Evolutionary conservation across 2,329 filamentous ascomycete genomes (phyloP).

Genomic region (Penicillium rolfsii): DNA sequence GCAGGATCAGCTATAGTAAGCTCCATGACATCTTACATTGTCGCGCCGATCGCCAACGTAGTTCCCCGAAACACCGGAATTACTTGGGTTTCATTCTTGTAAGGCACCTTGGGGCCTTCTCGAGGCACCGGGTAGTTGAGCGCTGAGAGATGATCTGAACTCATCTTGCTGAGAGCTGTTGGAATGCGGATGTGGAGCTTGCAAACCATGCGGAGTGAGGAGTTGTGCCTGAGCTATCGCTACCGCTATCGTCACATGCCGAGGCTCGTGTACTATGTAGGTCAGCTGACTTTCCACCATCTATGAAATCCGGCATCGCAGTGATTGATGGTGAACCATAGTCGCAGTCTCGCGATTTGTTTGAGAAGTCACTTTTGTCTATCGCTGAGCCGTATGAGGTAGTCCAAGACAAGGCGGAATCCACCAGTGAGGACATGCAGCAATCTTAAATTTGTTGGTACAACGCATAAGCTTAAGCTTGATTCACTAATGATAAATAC

Average conservation of each 20-base stretch:
- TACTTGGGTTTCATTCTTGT: constrained; percentile 56
- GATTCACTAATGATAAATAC: neutral
- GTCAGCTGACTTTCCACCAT: constrained; percentile 11
- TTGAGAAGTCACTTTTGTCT: neutral
- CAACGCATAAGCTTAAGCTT: neutral
- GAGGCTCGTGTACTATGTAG: constrained; percentile 9
- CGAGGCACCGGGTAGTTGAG: constrained; percentile 44
- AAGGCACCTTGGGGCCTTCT: constrained; percentile 48
- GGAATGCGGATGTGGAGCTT: neutral
- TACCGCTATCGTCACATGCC: constrained; percentile 18
- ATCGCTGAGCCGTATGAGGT: neutral
- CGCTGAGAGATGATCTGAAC: constrained; percentile 29
- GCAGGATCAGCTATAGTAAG: neutral
- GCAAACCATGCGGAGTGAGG: constrained; percentile 9
- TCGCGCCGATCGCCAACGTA: constrained; percentile 63
- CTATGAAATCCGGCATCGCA: neutral
- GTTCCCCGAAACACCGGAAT: constrained; percentile 73
- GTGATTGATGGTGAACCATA: neutral
- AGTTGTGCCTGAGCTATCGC: constrained; percentile 9
- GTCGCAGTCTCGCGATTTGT: neutral
- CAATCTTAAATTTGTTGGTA: neutral
- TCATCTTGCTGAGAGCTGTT: constrained; percentile 25
- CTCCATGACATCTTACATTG: constrained; percentile 55
- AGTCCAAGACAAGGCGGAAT: neutral
- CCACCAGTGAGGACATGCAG: neutral